Conservation (phyloP, 1,139 yeast genomes). For the Suhomyces coccinellae region DNA sequence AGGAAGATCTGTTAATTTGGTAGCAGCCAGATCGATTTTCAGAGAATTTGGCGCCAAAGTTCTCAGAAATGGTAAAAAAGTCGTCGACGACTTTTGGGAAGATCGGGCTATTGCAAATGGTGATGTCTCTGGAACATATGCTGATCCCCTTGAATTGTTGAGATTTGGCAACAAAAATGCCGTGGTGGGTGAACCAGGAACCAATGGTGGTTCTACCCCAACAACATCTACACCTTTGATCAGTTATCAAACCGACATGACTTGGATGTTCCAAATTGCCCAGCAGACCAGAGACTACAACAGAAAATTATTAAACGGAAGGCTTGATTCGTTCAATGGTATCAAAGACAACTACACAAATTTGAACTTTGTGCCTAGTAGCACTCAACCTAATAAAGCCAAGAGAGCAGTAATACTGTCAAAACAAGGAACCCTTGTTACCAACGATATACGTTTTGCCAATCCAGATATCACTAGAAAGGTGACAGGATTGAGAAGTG, state of each 20-base stretch:
- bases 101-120: slow-evolving; percentile 69
- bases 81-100: slow-evolving; percentile 89
- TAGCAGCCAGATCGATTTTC: slow-evolving; percentile 86
- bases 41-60: slow-evolving; percentile 91
- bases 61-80: slow-evolving; percentile 75
- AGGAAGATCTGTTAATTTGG: slow-evolving; percentile 85
- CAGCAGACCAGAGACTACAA: slow-evolving; percentile 72
- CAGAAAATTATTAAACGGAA: slow-evolving; percentile 56
- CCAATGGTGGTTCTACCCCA: slow-evolving; percentile 28
- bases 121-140: slow-evolving; percentile 74
- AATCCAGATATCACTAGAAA: slow-evolving; percentile 45
- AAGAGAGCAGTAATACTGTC: slow-evolving; percentile 20
- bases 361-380: slow-evolving; percentile 65
- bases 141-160: slow-evolving; percentile 64
- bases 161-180: slow-evolving; percentile 19
- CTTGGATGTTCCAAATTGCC: slow-evolving; percentile 89
- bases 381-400: slow-evolving; percentile 67
- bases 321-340: slow-evolving; percentile 58
- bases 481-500: slow-evolving; percentile 62
- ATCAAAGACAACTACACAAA: slow-evolving; percentile 84
- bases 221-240: slow-evolving; percentile 43
- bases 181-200: slow-evolving; percentile 14
- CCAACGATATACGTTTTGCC: slow-evolving; percentile 52
- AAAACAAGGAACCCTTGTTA: slow-evolving; percentile 19
- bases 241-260: slow-evolving; percentile 59